These are phyloP conservation scores for Eugenia klotzschiana DNA, from an alignment of 441 rosid species.

Conservation along the genomic window DNA sequence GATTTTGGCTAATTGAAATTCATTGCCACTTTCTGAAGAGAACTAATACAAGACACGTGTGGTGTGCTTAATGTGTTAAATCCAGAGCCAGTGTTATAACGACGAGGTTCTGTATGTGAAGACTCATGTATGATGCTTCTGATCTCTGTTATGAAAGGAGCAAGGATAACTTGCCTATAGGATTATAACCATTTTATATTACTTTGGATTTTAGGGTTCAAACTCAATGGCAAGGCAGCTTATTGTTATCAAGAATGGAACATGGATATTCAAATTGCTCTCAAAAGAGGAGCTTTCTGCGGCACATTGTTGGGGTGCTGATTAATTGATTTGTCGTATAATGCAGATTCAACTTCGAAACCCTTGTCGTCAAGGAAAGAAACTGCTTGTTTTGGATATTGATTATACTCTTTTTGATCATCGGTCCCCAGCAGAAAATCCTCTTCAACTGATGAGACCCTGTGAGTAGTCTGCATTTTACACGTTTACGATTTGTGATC, in stretches of 20 bases:
- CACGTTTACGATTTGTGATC: neutral
- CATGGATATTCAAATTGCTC: neutral
- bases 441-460: conserved; percentile 76
- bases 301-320: neutral
- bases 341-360: conserved; percentile 43
- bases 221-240: neutral
- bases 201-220: neutral
- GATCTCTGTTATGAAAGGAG: neutral
- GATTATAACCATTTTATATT: neutral
- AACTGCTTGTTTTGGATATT: conserved; percentile 83
- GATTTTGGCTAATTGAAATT: neutral
- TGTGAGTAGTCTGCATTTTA: conserved; percentile 25
- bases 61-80: neutral
- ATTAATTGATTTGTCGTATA: neutral
- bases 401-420: conserved; percentile 95
- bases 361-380: conserved; percentile 82
- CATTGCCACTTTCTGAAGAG: neutral
- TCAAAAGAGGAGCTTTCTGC: neutral
- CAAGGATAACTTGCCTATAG: neutral
- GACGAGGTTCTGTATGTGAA: neutral
- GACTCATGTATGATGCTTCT: neutral
- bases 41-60: neutral
- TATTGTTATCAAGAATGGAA: neutral
- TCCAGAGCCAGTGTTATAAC: neutral
- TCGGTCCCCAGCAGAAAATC: conserved; percentile 83